Evolutionary conservation across 2,329 filamentous ascomycete genomes (phyloP), one percentile per base, ranked within the genome.

Genomic region (Xylariaceae sp.): DNA sequence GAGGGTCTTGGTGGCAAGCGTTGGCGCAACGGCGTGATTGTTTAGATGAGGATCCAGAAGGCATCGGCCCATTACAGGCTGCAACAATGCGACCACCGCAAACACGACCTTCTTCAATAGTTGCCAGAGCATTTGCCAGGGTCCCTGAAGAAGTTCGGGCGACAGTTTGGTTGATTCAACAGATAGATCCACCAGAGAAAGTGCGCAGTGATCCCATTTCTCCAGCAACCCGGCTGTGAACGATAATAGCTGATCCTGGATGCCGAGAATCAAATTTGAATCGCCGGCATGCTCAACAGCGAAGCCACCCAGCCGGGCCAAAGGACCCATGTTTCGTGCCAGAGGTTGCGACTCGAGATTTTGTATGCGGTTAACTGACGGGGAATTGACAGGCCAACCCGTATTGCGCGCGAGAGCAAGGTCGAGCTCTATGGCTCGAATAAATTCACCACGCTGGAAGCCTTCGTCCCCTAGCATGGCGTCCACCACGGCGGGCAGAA

Each of bases 81-180:
- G 83, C n/a, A 95, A 74, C 13, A 89, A 76, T 47, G 89, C 85
- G 2, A 92, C 83, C 3, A 84, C 79, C 2, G 86, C 83, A 65
- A 92, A 96, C 65, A 96, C 74, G 40, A 86, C 80, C 53, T 88
- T 86, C 60, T 85, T 85, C 6, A 96, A 75, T 2, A 92, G 70
- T 59, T 84, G 84, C 87, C 89, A 92, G 5, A 96, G 75, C 29
- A 80, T 74, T 0, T 87, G 85, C 66, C 87, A 82, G 0, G 90
- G 89, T 16, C 71, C 81, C 56, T 81, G 77, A 34, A 84, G 68
- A 0, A 88, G 86, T 52, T 89, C 83, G 0, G 81, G 76, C 19
- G 84, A 81, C 6, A 95, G 72, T 49, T 78, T 80, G 8, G 78
- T 71, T 2, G 71, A 67, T 63, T 95, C 88, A 50, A 88, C 81